Evolutionary conservation across 1,284 basidiomycete genomes (phyloP), one percentile per base, ranked within the genome.

Genomic region (Rhodotorula sp.): DNA sequence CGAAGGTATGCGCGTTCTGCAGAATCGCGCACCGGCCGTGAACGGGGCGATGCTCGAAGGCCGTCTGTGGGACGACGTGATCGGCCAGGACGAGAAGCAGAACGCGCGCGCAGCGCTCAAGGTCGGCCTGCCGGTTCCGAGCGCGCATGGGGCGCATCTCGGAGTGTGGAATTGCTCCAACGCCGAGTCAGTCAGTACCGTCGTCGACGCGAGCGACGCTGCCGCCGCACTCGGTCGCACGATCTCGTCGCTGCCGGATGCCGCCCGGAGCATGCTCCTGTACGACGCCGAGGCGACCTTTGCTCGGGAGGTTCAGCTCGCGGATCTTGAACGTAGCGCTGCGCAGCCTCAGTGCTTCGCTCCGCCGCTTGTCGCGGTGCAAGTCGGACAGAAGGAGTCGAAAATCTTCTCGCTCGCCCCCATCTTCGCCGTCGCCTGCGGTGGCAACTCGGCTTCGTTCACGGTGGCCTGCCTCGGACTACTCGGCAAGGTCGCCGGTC

Each of bases 391-490:
- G 31, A 47, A 18, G 7, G 7, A 46, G 20, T 56, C 65, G 6
- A 23, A 60, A 21, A 54, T 71, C 39, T 26, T 64, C 31, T 62
- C 60, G 20, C 29, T 75, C 31, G 68, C 63, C 3, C 21, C 48
- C 46, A 15, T 65, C 31, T 31, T 65, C 26, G 14, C n/a, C 18
- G 8, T 70, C 39, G 39, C 18, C 18, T 18, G 31, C 48, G 43
- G 8, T 18, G 48, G 8, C 34, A 34, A 26, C 3, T 63, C 62
- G n/a, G 23, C 34, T 2, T 34, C 29, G 43, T 23, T 69, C 49
- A 59, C 51, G 20, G 65, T 78, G 20, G 76, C 75, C 7, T 75
- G 75, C 57, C 47, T 78, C 26, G 78, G 78, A 15, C 52, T 78
- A 2, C 34, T 69, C 23, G 78, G 73, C 62, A 78, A 78, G 65